Conservation (phyloP, 768 basidiomycete genomes). For the Podaxis mareebaensis region DNA sequence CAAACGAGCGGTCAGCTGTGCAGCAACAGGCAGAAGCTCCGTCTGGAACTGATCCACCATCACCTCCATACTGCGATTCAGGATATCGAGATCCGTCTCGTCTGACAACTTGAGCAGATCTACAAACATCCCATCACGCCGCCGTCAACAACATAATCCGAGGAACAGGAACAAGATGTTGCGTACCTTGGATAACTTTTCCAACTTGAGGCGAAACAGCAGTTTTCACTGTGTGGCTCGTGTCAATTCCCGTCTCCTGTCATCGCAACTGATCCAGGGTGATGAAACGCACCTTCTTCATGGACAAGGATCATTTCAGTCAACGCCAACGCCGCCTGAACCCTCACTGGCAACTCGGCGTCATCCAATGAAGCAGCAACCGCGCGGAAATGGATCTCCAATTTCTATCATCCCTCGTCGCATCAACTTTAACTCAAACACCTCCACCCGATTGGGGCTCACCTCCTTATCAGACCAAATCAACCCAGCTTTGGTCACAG, state of each 20-base stretch:
- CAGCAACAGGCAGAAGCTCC: constrained; percentile 83
- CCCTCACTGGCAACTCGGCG: constrained; percentile 76
- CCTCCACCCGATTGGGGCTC: neutral
- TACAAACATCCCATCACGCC: constrained; percentile 26
- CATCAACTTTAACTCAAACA: neutral
- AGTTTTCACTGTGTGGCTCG: constrained; percentile 49
- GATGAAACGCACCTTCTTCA: constrained; percentile 49
- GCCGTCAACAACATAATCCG: neutral
- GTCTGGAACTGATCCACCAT: constrained; percentile 86
- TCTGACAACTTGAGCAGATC: constrained; percentile 89
- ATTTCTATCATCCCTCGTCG: constrained; percentile 40
- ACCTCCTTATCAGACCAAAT: constrained; percentile 69
- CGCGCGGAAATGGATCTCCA: constrained; percentile 64
- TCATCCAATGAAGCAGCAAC: constrained; percentile 74
- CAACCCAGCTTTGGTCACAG: constrained; percentile 69
- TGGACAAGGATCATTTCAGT: constrained; percentile 71
- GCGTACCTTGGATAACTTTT: constrained; percentile 81
- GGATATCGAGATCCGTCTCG: constrained; percentile 85
- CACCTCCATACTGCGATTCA: constrained; percentile 80
- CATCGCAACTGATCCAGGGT: neutral
- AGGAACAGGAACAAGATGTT: neutral
- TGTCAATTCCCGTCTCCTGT: neutral
- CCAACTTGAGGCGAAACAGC: constrained; percentile 77
- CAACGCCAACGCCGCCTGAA: constrained; percentile 79
- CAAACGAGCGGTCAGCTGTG: constrained; percentile 74